Base-by-base conservation (phyloP, 371 early-diverging fungal species). In the Mortierella sp. region DNA sequence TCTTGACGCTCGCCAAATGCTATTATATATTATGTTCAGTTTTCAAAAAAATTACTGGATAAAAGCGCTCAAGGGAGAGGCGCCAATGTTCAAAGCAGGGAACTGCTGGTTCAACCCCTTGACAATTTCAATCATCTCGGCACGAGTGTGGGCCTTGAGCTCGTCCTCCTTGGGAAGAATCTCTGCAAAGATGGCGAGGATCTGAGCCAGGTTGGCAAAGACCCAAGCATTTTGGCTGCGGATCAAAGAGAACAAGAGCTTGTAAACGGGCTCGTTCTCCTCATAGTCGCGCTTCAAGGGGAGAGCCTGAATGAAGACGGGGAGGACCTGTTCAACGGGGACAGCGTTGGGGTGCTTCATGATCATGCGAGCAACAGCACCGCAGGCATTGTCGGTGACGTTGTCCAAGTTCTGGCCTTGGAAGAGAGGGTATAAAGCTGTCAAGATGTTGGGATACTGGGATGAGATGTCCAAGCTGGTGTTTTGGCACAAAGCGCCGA, bases 381-480 rank as follows among this genome's bases (percentile, higher is more conserved):
- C 97, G 58, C 93, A 91, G 32, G 97, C 97, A 79, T 97, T 97
- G 84, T 97, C 97, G 22, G 89, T 88, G 15, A 87, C 86, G 74
- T 95, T 95, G 53, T 86, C 87, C 22, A 89, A 63, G 54, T 88
- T 75, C 79, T 90, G 88, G 23, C 83, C 75, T 32, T 86, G 83
- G 85, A 96, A 93, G 70, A 95, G 83, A 62, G 95, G 93, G 56
- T 90, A 87, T 71, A 97, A 83, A 42, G 88, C 88, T 43, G 88
- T 87, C 65, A 96, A 86, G 37, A 96, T 86, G 49, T 84, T 79
- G 49, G 86, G 85, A 83, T 95, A 95, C 83, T 70, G 61, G 96
- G 86, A 45, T 84, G 88, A 86, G 43, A 93, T 83, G 64, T 97
- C 94, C 0, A 90, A 79, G 40, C 89, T 90, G 5, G 93, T 90